Evolutionary conservation across 2,329 filamentous ascomycete species (phyloP).

Genomic region (Beauveria bassiana): DNA sequence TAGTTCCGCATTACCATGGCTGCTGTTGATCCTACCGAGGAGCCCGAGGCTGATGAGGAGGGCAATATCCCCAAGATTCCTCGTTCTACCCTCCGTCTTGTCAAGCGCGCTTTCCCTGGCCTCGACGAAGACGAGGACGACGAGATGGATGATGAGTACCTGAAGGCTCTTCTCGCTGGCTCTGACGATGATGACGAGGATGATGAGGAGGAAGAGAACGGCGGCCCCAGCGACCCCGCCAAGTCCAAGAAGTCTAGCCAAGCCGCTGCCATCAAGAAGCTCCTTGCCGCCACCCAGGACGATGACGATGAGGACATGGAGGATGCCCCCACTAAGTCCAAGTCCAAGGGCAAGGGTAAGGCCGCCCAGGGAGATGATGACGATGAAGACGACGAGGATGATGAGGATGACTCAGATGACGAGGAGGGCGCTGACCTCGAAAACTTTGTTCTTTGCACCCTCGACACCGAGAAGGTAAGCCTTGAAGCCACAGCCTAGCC

Average conservation of each 20-base stretch:
- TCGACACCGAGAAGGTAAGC: conserved; percentile 83
- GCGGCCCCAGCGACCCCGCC: conserved; percentile 81
- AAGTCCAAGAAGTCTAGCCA: conserved; percentile 84
- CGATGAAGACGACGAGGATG: conserved; percentile 46
- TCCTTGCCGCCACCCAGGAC: conserved; percentile 59
- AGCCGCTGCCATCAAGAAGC: conserved; percentile 68
- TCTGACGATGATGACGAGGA: conserved; percentile 45
- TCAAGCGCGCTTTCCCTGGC: conserved; percentile 60
- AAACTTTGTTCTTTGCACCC: conserved; percentile 90
- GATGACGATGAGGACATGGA: conserved; percentile 57
- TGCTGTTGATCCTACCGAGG: conserved; percentile 83
- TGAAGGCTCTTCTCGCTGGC: conserved; percentile 45
- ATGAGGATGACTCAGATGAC: conserved; percentile 48
- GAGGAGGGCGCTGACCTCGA: conserved; percentile 63
- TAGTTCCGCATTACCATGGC: conserved; percentile 99
- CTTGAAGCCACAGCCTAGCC: neutral
- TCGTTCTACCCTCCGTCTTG: conserved; percentile 83
- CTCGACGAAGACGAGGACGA: conserved; percentile 55
- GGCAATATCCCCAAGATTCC: conserved; percentile 54
- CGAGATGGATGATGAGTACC: conserved; percentile 60
- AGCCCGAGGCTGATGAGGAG: conserved; percentile 56
- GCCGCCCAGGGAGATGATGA: conserved; percentile 50
- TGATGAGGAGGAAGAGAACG: conserved; percentile 72
- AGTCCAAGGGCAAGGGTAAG: conserved; percentile 50
- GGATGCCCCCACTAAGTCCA: conserved; percentile 55